Base-by-base conservation (phyloP, 2,329 filamentous ascomycete species). In the Aspergillus pseudoterreus region DNA sequence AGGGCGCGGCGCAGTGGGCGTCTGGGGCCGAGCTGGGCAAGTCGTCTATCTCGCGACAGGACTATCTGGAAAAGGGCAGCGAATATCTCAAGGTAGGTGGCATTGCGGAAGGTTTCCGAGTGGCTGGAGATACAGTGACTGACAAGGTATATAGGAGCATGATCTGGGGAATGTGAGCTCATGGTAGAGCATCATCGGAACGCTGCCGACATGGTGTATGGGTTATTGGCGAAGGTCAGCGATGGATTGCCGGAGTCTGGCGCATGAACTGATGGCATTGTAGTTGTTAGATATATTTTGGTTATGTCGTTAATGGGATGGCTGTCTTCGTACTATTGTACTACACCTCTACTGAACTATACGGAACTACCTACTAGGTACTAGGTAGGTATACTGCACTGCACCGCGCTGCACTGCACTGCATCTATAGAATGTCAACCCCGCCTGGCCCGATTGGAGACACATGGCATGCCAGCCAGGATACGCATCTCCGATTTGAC, bases 21-120 rank as follows among this genome's bases (percentile, higher is more conserved):
- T 71, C 67, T 14, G 63, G 69, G 12, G 78, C 78, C 17, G 75
- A 79, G 47, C 85, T 85, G 73, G 83, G 79, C 67, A 71, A 75
- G 33, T 83, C 84, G 4, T 86, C 84, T 55, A 81, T 99, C 39
- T 88, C 86, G 1, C 84, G 82, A 62, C 86, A 87, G 59, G 94
- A 97, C 72, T 99, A 90, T 73, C 71, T 83, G 61, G 94, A 99
- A 77, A 96, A 95, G 78, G 94, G 94, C 1, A 79, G 84, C 19
- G 92, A 97, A 62, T 97, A 97, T 75, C 81, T 97, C 69, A 96
- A 95, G 83, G 91, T 74, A 64, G 55, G 22, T 22, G 62, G 55
- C 22, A 14, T 24, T 6, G 36, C 5, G 39, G 21, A 43, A 3
- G 9, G 5, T 2, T 14, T 43, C 6, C 6, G n/a, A 4, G 15